Percentiles rank a stretch among this genome's conserved stretches.
These are phyloP conservation scores for Gossypium schwendimanii DNA, from an alignment of 441 rosid species.

Conservation along the genomic window DNA sequence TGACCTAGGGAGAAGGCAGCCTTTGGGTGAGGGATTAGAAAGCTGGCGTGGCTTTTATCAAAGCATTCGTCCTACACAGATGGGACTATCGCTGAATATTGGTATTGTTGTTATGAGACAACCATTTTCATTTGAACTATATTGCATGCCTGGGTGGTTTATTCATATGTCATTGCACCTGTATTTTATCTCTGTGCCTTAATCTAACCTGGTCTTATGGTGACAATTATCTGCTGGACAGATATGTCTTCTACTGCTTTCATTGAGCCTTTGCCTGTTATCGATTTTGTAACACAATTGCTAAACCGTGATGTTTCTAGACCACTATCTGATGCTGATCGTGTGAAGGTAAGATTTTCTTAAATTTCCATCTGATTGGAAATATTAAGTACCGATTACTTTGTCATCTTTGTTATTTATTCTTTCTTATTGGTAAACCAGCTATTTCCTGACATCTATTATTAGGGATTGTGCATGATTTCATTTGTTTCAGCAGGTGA, in stretches of 20 bases:
- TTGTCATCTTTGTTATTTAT: background rate
- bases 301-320: conserved; percentile 49
- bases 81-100: conserved; percentile 84
- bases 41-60: conserved; percentile 99
- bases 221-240: conserved; percentile 19
- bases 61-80: conserved; percentile 96
- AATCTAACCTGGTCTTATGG: background rate
- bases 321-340: background rate
- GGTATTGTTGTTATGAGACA: conserved; percentile 29
- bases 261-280: conserved; percentile 79
- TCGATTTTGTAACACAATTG: conserved; percentile 60
- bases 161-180: background rate
- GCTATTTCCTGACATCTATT: background rate
- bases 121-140: background rate
- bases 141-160: background rate
- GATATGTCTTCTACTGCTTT: conserved; percentile 97
- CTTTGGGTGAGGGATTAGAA: conserved; percentile 84
- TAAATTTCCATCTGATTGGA: background rate
- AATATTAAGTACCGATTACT: background rate
- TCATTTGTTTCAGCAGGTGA: background rate
- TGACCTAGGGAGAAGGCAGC: conserved; percentile 53
- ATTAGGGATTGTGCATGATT: background rate
- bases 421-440: background rate
- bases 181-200: background rate
- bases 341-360: background rate